Evolutionary conservation across 805 yeast genomes (phyloP), one percentile per base, ranked within the genome.

Genomic region (Schwanniomyces pseudopolymorphus): DNA sequence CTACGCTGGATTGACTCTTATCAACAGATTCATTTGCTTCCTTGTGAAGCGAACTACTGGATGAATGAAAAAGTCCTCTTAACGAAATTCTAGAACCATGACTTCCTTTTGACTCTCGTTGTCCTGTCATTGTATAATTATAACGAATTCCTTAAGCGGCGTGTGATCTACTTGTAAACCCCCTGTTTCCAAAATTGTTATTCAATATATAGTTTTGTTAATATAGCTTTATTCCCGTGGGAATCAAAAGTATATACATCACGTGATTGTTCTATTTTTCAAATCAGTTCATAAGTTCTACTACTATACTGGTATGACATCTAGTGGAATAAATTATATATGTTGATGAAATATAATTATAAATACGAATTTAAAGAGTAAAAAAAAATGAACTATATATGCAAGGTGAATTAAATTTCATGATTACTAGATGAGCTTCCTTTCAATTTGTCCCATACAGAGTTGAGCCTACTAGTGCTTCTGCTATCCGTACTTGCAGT

Each of bases 1-100:
- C 35, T 14, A 17, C 20, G 7, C 10, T 31, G 20, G 35, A 4
- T 14, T 31, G 35, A 20, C 20, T 31, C 10, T 31, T 31, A 16
- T 31, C 35, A 31, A 14, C 16, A 9, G 35, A 31, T 33, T 25
- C 33, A 24, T 17, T 22, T 5, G 6, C 38, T 8, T 42, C 44
- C 33, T 42, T 42, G 21, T 16, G 11, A 7, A 33, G 33, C 1
- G 39, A 33, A 1, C 16, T 42, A 10, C 28, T 31, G 2, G 44
- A 42, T n/a, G 39, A 22, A n/a, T 33, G 25, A 17, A 42, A 42
- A 2, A 42, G 33, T 17, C 44, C 44, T 42, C 24, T 42, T 14
- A 42, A 33, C 7, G 39, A 31, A 10, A 38, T 9, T 24, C 16
- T 38, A 24, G 40, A 22, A 10, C 31, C 28, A 14, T 38, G 21